Evolutionary conservation across 495 filamentous ascomycete species (phyloP).

Genomic region (Aspergillus asperescens): DNA sequence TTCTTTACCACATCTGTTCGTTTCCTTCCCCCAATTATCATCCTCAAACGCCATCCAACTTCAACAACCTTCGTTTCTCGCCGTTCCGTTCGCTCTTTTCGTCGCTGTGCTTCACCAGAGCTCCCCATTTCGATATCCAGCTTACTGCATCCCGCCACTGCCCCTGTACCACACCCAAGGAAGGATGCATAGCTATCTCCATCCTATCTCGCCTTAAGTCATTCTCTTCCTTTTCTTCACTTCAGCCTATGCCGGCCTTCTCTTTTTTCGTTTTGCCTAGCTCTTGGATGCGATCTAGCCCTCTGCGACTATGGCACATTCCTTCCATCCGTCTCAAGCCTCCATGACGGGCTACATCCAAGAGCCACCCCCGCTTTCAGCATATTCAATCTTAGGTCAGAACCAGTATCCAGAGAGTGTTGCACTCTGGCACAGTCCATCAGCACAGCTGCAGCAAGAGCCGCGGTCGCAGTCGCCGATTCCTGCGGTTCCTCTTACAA

Average conservation of each 20-base stretch:
- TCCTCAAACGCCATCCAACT: background rate
- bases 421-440: constrained; percentile 40
- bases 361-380: constrained; percentile 25
- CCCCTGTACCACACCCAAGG: background rate
- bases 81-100: background rate
- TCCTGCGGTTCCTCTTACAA: constrained; percentile 23
- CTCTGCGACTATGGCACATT: constrained; percentile 30
- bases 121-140: background rate
- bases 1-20: background rate
- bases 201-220: background rate
- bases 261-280: constrained; percentile 1
- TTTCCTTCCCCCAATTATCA: background rate
- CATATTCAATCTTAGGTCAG: constrained; percentile 35
- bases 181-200: constrained; percentile 7
- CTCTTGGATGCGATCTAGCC: constrained; percentile 18
- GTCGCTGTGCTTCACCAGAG: constrained; percentile 3
- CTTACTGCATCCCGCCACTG: constrained; percentile 2
- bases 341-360: constrained; percentile 28
- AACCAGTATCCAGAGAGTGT: constrained; percentile 39
- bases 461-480: constrained; percentile 2
- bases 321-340: constrained; percentile 31
- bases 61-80: constrained; percentile 5
- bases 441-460: constrained; percentile 17
- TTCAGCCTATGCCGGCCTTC: constrained; percentile 15
- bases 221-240: constrained; percentile 11